Conservation (phyloP, 1,284 basidiomycete species). For the Golubevia pallescens region DNA sequence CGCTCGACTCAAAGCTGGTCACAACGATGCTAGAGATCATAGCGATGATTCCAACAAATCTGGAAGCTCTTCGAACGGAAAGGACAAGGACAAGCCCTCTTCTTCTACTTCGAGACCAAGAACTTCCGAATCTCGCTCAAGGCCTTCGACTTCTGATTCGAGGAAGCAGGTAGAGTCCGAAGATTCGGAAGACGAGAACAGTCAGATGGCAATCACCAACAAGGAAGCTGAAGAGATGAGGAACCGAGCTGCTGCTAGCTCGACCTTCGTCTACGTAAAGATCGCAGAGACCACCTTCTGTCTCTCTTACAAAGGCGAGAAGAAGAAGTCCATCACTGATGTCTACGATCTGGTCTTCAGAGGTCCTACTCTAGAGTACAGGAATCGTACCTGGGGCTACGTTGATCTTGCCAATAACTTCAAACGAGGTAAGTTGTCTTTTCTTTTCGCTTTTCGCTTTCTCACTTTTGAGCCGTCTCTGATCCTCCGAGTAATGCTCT, state of each 20-base stretch:
- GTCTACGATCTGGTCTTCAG: slow-evolving; percentile 69
- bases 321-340: slow-evolving; percentile 67
- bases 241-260: slow-evolving; percentile 66
- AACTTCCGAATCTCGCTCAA: slow-evolving; percentile 15
- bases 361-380: slow-evolving; percentile 74
- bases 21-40: slow-evolving; percentile 1
- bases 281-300: slow-evolving; percentile 72
- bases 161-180: slow-evolving; percentile 8
- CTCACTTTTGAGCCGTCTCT: neutral
- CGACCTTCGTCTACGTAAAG: slow-evolving; percentile 80
- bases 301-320: slow-evolving; percentile 68
- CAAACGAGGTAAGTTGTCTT: slow-evolving; percentile 22
- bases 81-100: neutral
- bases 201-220: neutral
- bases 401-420: slow-evolving; percentile 50
- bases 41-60: slow-evolving; percentile 2
- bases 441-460: neutral
- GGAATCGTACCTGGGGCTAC: slow-evolving; percentile 81
- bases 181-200: slow-evolving; percentile 28
- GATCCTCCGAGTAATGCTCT: neutral
- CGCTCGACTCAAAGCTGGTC: neutral
- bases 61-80: neutral
- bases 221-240: slow-evolving; percentile 65
- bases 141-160: slow-evolving; percentile 5
- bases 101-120: slow-evolving; percentile 10